Percentiles rank a stretch among this genome's conserved stretches.
These are phyloP conservation scores for Lachnellula arida DNA, from an alignment of 2,329 filamentous ascomycete species.

Conservation along the genomic window DNA sequence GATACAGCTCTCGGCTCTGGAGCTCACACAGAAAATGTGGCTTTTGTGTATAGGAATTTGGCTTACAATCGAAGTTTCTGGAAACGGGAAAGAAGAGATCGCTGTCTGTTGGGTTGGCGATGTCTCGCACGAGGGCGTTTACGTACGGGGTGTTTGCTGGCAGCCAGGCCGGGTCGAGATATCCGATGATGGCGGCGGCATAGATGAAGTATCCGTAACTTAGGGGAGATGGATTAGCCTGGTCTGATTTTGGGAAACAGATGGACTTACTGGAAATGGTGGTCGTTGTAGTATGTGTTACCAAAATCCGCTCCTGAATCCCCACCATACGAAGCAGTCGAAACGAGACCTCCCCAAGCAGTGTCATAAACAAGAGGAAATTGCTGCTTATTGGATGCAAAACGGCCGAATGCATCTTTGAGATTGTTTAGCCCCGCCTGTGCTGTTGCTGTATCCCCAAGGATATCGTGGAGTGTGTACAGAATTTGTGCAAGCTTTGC, in stretches of 20 bases:
- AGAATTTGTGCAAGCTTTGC: constrained; percentile 71
- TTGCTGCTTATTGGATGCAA: constrained; percentile 62
- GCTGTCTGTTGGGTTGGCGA: constrained; percentile 65
- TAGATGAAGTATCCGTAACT: constrained; percentile 84
- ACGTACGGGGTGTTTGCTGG: constrained; percentile 71
- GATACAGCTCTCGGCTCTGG: too few relatives aligned
- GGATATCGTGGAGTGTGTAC: constrained; percentile 59
- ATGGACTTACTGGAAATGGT: constrained; percentile 54
- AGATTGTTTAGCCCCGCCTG: constrained; percentile 55
- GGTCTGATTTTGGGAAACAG: background rate
- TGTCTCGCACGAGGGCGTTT: constrained; percentile 77
- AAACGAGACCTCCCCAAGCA: constrained; percentile 78
- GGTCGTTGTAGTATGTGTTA: constrained; percentile 78
- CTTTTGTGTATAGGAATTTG: too few relatives aligned
- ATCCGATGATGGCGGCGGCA: constrained; percentile 74
- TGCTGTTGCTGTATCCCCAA: constrained; percentile 53
- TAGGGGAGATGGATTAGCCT: background rate
- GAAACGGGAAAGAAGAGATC: constrained; percentile 78
- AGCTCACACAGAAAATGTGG: too few relatives aligned
- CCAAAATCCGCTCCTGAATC: constrained; percentile 78
- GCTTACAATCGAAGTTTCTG: constrained; percentile 68
- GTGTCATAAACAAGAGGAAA: constrained; percentile 61
- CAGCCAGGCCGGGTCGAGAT: constrained; percentile 73
- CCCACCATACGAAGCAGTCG: constrained; percentile 66
- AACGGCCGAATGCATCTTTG: constrained; percentile 62